Base-by-base conservation (phyloP, 2,329 filamentous ascomycete genomes). In the Lojkania enalia region DNA sequence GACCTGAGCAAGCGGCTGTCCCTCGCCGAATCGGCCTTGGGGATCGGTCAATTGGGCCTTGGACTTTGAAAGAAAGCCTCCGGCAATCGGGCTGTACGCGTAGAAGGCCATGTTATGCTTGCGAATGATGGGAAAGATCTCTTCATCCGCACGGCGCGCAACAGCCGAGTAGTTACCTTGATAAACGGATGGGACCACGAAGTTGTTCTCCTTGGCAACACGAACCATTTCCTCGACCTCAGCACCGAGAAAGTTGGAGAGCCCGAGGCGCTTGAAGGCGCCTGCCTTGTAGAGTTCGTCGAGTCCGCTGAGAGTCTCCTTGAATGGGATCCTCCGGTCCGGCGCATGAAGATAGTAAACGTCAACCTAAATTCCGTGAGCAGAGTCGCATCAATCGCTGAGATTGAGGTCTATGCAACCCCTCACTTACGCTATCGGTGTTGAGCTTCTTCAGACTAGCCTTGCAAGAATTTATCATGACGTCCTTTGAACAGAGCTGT, bases 101-200 rank as follows among this genome's bases (percentile, higher is more conserved):
- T 71, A 67, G 52, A 74, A 66, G 1, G 59, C 19, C 12, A 75
- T 71, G 5, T 59, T 58, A 20, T 70, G 59, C 20, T 65, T 51
- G n/a, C 73, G 65, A 1, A 76, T 61, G 2, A 61, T 51, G 1
- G 73, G 72, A 19, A 75, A 63, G 9, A 76, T 51, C 3, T 56
- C 49, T 0, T 42, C 50, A 39, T 77, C 74, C 0, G 39, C n/a
- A 2, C 49, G 46, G 2, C 74, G 69, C 1, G 52, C 49, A 35
- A 71, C 39, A 13, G 64, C 48, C 20, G 55, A 60, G 49, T 72
- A 72, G 39, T 63, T 65, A 0, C 66, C 71, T 51, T 76, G 71
- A 48, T 72, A 77, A 3, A 73, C 67, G 0, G 64, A 60, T 0
- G 73, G 74, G 4, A 36, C 3, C 4, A 48, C 31, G n/a, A 14